Conservation (phyloP, 2,329 filamentous ascomycete genomes). For the Hypoxylon sp. region DNA sequence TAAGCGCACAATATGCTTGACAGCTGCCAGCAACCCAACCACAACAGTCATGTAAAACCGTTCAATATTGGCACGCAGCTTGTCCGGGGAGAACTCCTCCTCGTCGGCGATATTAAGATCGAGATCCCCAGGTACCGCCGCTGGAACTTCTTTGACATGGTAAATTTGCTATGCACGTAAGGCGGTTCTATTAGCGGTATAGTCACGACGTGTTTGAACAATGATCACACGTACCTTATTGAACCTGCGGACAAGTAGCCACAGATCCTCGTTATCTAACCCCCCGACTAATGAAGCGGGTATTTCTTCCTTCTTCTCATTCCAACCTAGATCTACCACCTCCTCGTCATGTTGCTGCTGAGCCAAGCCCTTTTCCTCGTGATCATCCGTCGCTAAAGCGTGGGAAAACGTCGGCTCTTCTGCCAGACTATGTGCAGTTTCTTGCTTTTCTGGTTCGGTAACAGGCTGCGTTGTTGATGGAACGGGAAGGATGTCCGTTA, state of each 20-base stretch:
- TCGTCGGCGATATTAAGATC: conserved; percentile 87
- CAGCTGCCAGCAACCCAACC: conserved; percentile 74
- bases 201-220: neutral
- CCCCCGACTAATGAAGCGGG: conserved; percentile 75
- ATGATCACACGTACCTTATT: conserved; percentile 70
- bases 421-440: conserved; percentile 46
- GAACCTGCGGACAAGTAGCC: conserved; percentile 79
- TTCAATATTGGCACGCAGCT: conserved; percentile 83
- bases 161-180: conserved; percentile 64
- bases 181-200: conserved; percentile 35
- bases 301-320: conserved; percentile 70
- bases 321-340: conserved; percentile 79
- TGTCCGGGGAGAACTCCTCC: conserved; percentile 88
- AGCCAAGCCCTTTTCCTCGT: conserved; percentile 62
- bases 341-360: conserved; percentile 66
- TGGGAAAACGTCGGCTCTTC: conserved; percentile 59
- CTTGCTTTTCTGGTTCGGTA: conserved; percentile 48
- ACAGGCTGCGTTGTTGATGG: conserved; percentile 54
- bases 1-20: conserved; percentile 82
- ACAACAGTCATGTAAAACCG: conserved; percentile 85
- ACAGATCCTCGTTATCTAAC: conserved; percentile 79
- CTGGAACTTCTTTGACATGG: conserved; percentile 76
- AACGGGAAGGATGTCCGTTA: conserved; percentile 56
- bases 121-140: conserved; percentile 74
- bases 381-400: conserved; percentile 60